Conservation (phyloP, 2,329 filamentous ascomycete species). For the Arthrobotrys iridis region DNA sequence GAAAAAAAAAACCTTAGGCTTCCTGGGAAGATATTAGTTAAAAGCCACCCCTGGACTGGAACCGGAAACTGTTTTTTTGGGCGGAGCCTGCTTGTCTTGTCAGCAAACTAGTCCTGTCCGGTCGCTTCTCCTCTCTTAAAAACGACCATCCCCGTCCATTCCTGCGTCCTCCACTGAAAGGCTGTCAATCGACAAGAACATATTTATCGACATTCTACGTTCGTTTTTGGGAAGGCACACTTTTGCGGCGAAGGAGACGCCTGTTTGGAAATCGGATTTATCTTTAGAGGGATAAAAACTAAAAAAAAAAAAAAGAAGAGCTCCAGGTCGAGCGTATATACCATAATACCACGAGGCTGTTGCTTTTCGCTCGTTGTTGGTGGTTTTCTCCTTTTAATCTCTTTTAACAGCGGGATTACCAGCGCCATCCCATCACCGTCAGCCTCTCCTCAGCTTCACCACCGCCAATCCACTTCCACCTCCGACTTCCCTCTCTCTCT, state of each 20-base stretch:
- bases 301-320: too few relatives aligned
- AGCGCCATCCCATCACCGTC: conserved; percentile 19
- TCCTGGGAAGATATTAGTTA: conserved; percentile 1
- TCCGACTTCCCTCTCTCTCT: background rate
- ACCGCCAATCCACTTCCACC: background rate
- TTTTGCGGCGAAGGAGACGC: background rate
- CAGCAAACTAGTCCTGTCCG: too few relatives aligned
- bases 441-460: background rate
- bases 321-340: conserved; percentile 5
- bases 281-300: too few relatives aligned
- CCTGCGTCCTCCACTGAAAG: background rate
- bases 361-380: background rate
- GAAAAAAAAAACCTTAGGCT: background rate
- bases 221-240: conserved; percentile 32
- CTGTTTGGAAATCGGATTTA: background rate
- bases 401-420: conserved; percentile 22
- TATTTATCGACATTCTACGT: conserved; percentile 24
- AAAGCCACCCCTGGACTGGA: conserved; percentile 27
- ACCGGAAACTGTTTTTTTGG: background rate
- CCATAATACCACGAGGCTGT: background rate
- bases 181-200: conserved; percentile 20
- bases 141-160: background rate
- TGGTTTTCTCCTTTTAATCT: conserved; percentile 11
- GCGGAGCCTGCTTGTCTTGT: too few relatives aligned
- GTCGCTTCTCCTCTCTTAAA: background rate